Evolutionary conservation across 768 basidiomycete species (phyloP).

Genomic region (Mycena belliarum): DNA sequence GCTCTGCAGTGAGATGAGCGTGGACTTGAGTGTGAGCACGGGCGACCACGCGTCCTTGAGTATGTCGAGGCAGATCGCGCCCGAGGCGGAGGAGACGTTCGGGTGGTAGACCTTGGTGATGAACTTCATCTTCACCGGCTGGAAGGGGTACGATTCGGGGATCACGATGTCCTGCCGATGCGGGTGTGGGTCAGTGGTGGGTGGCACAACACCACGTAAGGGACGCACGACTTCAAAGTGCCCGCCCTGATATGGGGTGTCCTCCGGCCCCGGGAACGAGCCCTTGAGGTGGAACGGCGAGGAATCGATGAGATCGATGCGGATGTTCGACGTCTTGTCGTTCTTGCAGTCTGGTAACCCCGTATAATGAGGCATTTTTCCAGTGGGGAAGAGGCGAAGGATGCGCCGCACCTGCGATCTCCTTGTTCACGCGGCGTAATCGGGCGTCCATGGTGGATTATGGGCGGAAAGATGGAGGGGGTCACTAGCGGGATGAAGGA

Average conservation of each 20-base stretch:
- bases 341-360: conserved; percentile 82
- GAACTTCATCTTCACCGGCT: conserved; percentile 98
- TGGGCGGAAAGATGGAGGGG: neutral
- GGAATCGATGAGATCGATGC: conserved; percentile 84
- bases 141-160: conserved; percentile 88
- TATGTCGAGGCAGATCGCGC: conserved; percentile 92
- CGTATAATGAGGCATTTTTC: neutral
- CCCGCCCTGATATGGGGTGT: conserved; percentile 92
- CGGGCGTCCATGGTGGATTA: conserved; percentile 74
- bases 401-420: conserved; percentile 72
- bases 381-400: neutral
- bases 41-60: conserved; percentile 92
- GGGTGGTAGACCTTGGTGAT: conserved; percentile 96
- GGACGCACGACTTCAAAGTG: conserved; percentile 83
- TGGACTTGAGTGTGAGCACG: conserved; percentile 94
- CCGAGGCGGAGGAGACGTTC: conserved; percentile 91
- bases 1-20: conserved; percentile 91
- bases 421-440: conserved; percentile 89
- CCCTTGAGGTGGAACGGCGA: conserved; percentile 92
- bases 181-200: neutral
- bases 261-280: conserved; percentile 88
- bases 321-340: conserved; percentile 87
- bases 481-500: neutral
- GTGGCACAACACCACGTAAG: neutral
- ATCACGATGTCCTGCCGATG: conserved; percentile 71